Evolutionary conservation across 1,139 yeast genomes (phyloP), one percentile per base, ranked within the genome.

Genomic region (Yamadazyma diospyri): DNA sequence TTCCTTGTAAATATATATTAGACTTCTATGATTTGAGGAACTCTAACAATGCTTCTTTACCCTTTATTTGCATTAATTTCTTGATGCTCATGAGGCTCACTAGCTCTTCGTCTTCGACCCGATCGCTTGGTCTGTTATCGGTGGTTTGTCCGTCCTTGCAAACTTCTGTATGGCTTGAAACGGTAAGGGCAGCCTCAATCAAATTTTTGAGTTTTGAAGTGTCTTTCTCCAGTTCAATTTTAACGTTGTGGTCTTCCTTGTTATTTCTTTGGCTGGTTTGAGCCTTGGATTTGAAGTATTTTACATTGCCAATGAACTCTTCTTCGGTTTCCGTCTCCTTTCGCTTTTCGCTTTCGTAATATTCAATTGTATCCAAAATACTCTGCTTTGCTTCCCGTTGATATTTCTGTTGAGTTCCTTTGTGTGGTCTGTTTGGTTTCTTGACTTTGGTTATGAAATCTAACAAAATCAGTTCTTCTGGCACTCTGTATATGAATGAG

Each of bases 401-500:
- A 19, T 16, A 45, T n/a, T 29, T 46, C 16, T 36, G 34, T 25
- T 29, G 33, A 5, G n/a, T 11, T 21, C 27, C 23, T 15, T 26
- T 34, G 43, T 51, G 47, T 10, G 50, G 52, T 20, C 18, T 29
- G n/a, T 10, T 11, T 6, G 32, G 28, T 16, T 27, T 20, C 8
- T 64, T 69, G 1, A 61, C 58, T 25, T 61, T 67, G 30, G 76
- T 76, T 23, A 85, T 55, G 51, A 92, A 92, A 53, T 89, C 95
- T 20, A 88, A 58, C 30, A 83, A 59, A 4, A 92, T 69, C 48
- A 87, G 82, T 30, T 70, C 69, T 45, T 87, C 95, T 0, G 88
- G 85, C 2, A 88, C 48, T 37, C 83, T 62, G 53, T 79, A 82
- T 1, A 83, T 67, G 33, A 76, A 67, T 21, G 76, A 69, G 21